A percentile compares a stretch with the other conserved stretches of the same genome.
Conservation (phyloP, 306 rosid species). For the Glycyrrhiza uralensis region DNA sequence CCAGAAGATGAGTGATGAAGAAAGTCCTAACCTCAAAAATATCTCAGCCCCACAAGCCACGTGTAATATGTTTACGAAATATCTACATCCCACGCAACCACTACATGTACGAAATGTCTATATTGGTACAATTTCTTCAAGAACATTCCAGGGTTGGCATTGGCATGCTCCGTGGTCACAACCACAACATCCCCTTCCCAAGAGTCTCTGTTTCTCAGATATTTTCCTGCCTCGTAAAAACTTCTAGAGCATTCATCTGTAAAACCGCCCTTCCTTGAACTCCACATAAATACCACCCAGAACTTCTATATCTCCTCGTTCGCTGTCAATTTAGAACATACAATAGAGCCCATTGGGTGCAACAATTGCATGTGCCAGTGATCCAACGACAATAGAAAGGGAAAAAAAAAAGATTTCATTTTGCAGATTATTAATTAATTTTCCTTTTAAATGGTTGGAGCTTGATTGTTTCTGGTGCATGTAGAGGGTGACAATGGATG, state of each 20-base stretch:
- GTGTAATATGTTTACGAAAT: background rate
- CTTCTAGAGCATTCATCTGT: constrained; percentile 21
- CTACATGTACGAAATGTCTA: background rate
- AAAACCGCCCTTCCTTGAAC: constrained; percentile 1
- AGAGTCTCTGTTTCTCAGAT: background rate
- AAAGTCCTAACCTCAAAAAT: background rate
- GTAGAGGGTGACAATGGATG: constrained; percentile 29
- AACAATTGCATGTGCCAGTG: background rate
- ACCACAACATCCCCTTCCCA: background rate
- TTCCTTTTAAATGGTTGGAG: background rate
- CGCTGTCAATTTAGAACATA: background rate
- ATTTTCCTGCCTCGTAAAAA: background rate
- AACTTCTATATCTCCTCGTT: background rate
- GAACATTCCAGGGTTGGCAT: constrained; percentile 39
- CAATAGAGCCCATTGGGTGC: too few species aligned
- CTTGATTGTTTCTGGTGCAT: background rate
- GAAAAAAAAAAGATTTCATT: too few species aligned
- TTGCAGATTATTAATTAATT: too few species aligned
- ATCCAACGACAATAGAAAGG: background rate
- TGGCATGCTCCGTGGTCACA: background rate
- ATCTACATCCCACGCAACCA: background rate
- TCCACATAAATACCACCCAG: background rate
- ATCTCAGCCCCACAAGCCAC: background rate
- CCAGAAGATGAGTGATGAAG: too few species aligned
- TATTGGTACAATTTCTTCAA: background rate